Percentiles rank a stretch among this genome's conserved stretches.
Evolutionary conservation across 768 basidiomycete genomes (phyloP).

Genomic region (Cantharellus cinnabarinus): DNA sequence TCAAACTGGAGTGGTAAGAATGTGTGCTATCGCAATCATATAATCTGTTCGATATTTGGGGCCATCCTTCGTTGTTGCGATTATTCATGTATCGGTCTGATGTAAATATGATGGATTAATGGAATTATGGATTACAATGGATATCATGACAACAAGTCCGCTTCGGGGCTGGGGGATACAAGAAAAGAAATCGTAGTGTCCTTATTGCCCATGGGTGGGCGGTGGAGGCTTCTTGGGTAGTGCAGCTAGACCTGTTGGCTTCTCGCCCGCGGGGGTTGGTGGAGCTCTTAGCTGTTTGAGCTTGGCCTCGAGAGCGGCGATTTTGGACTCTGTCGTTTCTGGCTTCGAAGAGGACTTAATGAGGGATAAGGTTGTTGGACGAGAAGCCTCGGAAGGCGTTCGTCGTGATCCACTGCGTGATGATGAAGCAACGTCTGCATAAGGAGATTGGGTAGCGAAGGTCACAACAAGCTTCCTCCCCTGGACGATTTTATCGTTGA

Average conservation of each 20-base stretch:
- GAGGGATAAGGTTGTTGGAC: conserved; percentile 74
- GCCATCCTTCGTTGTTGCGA: too few relatives aligned
- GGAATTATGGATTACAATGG: too few relatives aligned
- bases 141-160: background rate
- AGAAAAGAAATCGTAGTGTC: background rate
- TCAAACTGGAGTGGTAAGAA: background rate
- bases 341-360: conserved; percentile 42
- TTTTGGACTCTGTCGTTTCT: conserved; percentile 64
- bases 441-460: conserved; percentile 47
- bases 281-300: conserved; percentile 47
- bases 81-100: too few relatives aligned
- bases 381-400: conserved; percentile 27
- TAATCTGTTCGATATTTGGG: too few relatives aligned
- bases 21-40: background rate
- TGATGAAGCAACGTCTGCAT: conserved; percentile 8
- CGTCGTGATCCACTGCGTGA: conserved; percentile 23
- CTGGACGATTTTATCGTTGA: conserved; percentile 63
- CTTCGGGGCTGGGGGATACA: background rate
- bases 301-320: conserved; percentile 92
- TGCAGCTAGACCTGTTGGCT: background rate
- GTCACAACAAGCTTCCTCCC: conserved; percentile 85
- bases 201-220: background rate
- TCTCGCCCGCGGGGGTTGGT: background rate
- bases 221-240: background rate
- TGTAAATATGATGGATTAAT: too few relatives aligned